Base-by-base conservation (phyloP, 441 rosid genomes). In the Breynia disticha region DNA sequence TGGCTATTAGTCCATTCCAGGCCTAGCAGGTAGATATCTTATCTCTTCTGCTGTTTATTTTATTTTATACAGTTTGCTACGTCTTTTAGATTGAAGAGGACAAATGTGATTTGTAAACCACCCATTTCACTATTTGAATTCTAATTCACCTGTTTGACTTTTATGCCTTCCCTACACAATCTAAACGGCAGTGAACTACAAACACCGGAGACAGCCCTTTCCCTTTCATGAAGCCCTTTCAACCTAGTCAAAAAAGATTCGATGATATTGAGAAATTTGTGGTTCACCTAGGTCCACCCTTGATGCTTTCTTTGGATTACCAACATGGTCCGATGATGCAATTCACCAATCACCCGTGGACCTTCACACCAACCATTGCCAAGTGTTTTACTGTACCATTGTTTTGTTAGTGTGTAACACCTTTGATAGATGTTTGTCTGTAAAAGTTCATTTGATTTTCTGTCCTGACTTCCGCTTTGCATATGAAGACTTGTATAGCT, bases 171-270 rank as follows among this genome's bases (percentile, higher is more conserved):
- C 82, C 82, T 69, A 55, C 67, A 76, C 91, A 80, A 78, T 63
- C 66, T 74, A 78, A 76, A 84, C 96, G 83, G 96, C 81, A 73
- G 79, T 77, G 72, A 76, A 72, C 73, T 73, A 73, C 79, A 87
- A 75, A 80, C 84, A 90, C 86, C 71, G 98, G 81, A 72, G 96
- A 82, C 79, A 60, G 83, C 79, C 93, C 73, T 60, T 67, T 65
- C 69, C 71, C 51, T 69, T 60, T 66, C 70, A 61, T 68, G 76
- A 63, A 66, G 68, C 76, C 71, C n/a, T n/a, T 59, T 63, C 72
- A 46, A 69, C 62, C 66, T 71, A 71, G 65, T 57, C 67, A 59
- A 63, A 60, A 68, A 67, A 71, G 75, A 59, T 59, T 70, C 50
- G 71, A 56, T 62, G 73, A 51, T 59, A 35, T 63, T 57, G 65